Base-by-base conservation (phyloP, 2,329 filamentous ascomycete species). In the Thermothelomyces thermophilus region DNA sequence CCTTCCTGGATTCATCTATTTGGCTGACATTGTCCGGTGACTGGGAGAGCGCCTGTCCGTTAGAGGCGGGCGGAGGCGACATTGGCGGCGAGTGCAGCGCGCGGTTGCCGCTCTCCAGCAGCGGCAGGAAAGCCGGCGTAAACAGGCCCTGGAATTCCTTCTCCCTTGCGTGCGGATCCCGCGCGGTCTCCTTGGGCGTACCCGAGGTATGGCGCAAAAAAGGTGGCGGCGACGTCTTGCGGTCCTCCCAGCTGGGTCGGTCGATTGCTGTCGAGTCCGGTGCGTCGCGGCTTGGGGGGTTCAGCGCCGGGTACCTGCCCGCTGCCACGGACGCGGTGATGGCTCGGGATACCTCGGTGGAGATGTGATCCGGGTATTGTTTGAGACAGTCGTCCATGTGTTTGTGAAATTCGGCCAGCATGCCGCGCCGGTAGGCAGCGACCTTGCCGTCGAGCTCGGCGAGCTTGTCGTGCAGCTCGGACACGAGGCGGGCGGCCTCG, bases 61-160 rank as follows among this genome's bases (percentile, higher is more conserved):
- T 30, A 6, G 33, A 17, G 11, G 17, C 35, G 22, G 59, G 56
- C 41, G 55, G 53, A 57, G 54, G 41, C n/a, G 51, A 53, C 17
- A 60, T 54, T 2, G 58, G 55, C 20, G 62, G 59, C 26, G 46
- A 46, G 30, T 52, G 52, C 11, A 48, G 40, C 41, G 45, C 58
- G 53, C 62, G 60, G 41, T 68, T 61, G 41, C 61, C 58, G 54
- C 70, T 70, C 56, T 82, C 80, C 48, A 84, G 73, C 48, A 84
- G 68, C 39, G 80, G 80, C 48, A 85, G 72, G 60, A 78, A 84
- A 54, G 68, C 75, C 24, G 80, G 81, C 31, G 76, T 83, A 61
- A 84, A 84, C 52, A 84, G 66, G 53, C 80, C 80, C 55, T 75
- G 74, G 56, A 84, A 76, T 57, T 83, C 79, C 60, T 69, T 68